Evolutionary conservation across 2,329 filamentous ascomycete genomes (phyloP), one percentile per base, ranked within the genome.

Genomic region (Colletotrichum magnum): DNA sequence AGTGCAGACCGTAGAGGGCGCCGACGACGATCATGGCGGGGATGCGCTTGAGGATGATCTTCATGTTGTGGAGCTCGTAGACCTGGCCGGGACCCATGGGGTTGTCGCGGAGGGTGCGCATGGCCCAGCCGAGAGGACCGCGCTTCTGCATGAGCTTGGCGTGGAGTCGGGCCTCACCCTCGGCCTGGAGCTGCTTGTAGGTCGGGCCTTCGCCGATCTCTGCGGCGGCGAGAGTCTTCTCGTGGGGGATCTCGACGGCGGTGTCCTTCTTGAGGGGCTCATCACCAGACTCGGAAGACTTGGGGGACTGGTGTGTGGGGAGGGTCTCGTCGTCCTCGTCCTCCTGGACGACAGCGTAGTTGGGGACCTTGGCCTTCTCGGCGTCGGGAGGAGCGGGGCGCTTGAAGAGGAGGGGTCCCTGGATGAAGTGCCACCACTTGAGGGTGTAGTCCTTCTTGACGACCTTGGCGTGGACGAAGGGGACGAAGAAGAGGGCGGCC

Each of bases 121-220:
- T 93, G 45, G 92, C 93, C 93, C 93, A 95, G 74, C 90, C 93
- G n/a, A 95, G 85, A 58, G 91, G 92, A 28, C 93, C 92, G 2
- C 82, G 82, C 67, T 85, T 86, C 79, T 87, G 83, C 65, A 88
- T 81, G 62, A 95, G 89, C 74, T 88, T 88, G 24, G 88, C 88
- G 77, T 92, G 88, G 74, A 91, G 86, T 53, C 82, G 85, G 21
- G 84, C 85, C 67, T 90, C 83, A 7, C 86, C 88, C 65, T 89
- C 80, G 5, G 82, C 85, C 63, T 90, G 77, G 62, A 93, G 84
- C 71, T 90, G 83, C 79, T 91, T 86, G 85, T 94, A 93, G 51
- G 80, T 85, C 26, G 66, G 66, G 47, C 82, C 76, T 68, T 89
- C 86, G 47, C 78, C 79, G 53, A 84, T 77, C 75, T 92, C 89